Base-by-base conservation (phyloP, 768 basidiomycete genomes). In the Russula lepida region DNA sequence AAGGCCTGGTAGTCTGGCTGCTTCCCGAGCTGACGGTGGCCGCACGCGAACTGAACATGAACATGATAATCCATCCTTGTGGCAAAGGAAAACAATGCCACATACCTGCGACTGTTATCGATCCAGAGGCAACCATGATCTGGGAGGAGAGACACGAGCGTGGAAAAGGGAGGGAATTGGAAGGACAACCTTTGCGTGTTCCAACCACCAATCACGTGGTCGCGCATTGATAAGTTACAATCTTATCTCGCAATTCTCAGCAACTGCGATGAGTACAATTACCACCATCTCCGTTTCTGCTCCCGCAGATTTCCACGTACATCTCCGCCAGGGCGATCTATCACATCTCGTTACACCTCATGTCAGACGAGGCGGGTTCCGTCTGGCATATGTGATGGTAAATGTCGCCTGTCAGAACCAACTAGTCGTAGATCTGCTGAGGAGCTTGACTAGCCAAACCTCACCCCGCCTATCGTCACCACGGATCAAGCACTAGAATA, bases 361-460 rank as follows among this genome's bases (percentile, higher is more conserved):
- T 77, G 89, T 99, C 55, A 79, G 84, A 35, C 76, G 84, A 71
- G 97, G 97, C 47, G 97, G 97, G 1, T 94, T 98, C 68, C 75
- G 80, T 60, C 79, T 95, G 58, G 95, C 89, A 66, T 99, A 97
- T 77, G 92, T 99, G 41, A 99, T 99, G 97, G 95, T 92, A 53
- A 57, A 30, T 30, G n/a, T 37, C 49, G 13, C 41, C 15, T 3
- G 7, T 30, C 13, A 46, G 13, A 27, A 35, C 15, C 25, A 27
- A 30, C 9, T 35, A 13, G 44, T 8, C 19, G 27, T 15, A 9
- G 15, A 33, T 44, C 55, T 61, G 11, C 55, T 61, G 11, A 61
- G 9, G 2, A 13, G 17, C 19, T 23, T 51, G 6, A 27, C 28
- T 28, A 95, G 95, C 97, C 97, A 60, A 99, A 99, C 73, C 81